Base-by-base conservation (phyloP, 2,329 filamentous ascomycete genomes). In the Stylonectria norvegica region DNA sequence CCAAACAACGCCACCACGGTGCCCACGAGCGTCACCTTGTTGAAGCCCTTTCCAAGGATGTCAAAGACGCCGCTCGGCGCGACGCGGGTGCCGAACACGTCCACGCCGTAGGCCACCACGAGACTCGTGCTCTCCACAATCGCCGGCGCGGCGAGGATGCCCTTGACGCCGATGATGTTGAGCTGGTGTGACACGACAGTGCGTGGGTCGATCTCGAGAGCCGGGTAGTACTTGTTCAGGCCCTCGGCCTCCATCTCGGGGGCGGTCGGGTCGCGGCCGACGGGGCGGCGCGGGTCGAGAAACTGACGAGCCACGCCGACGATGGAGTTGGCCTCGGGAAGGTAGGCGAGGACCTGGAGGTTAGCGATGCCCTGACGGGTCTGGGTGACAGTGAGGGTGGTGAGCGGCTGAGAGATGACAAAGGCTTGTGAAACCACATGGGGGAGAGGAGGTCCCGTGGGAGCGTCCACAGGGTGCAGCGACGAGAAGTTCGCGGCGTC, bases 31-130 rank as follows among this genome's bases (percentile, higher is more conserved):
- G 89, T 86, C 40, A 89, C 61, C 72, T 95, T 96, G 62, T 91
- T 93, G 65, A 98, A 98, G 3, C 88, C 87, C 66, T 89, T 93
- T 47, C 89, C 93, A 12, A 98, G 70, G 29, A 97, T 81, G 67
- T 98, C 93, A 64, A 98, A 98, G 12, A 86, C 78, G 54, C 86
- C 81, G 64, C 89, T 95, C 1, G 93, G 93, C n/a, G 85, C 80
- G 9, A 94, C 79, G 37, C 89, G 75, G 1, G 89, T 91, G 11
- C 86, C 89, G 52, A 94, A 98, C 2, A 97, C 70, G 62, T 98
- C 93, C 11, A 89, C 63, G 4, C 93, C 93, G 57, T 86, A 95
- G 0, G 89, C 89, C 57, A 96, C 85, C 10, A 98, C 77, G 40
- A 97, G 64, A 56, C 86, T 91, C 1, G 93, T 97, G 66, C 90